Percentiles rank a stretch among this genome's conserved stretches.
Conservation (phyloP, 768 basidiomycete species). For the Harrya chromipes region DNA sequence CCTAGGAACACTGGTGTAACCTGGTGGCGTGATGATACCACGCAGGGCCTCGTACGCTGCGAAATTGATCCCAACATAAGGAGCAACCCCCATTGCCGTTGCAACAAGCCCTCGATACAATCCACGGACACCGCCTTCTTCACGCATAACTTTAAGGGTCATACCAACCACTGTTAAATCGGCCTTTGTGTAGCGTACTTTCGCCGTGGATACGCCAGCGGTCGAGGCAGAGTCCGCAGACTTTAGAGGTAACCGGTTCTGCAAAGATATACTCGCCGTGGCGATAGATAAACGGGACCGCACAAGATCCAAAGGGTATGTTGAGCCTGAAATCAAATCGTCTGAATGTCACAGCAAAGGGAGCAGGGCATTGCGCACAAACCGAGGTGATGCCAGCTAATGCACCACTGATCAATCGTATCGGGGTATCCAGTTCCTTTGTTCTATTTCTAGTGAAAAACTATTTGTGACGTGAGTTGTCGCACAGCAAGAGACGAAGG, state of each 20-base stretch:
- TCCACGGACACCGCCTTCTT: constrained; percentile 87
- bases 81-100: constrained; percentile 87
- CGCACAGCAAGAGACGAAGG: constrained; percentile 2
- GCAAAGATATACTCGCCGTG: constrained; percentile 68
- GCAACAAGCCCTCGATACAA: constrained; percentile 84
- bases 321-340: constrained; percentile 51
- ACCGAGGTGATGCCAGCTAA: constrained; percentile 94
- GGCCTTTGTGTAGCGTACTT: constrained; percentile 41
- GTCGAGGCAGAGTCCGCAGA: constrained; percentile 26
- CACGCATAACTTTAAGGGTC: constrained; percentile 85
- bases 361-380: constrained; percentile 50
- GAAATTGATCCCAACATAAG: constrained; percentile 89
- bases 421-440: constrained; percentile 82
- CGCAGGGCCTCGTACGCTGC: constrained; percentile 87
- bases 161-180: constrained; percentile 82
- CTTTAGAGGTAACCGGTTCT: constrained; percentile 21
- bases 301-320: constrained; percentile 93
- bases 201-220: constrained; percentile 47
- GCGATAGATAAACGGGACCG: constrained; percentile 91
- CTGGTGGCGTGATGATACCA: constrained; percentile 76
- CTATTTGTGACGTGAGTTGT: constrained; percentile 39
- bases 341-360: constrained; percentile 9
- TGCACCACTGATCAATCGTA: constrained; percentile 81
- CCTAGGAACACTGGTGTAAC: constrained; percentile 59
- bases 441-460: constrained; percentile 70